Conservation (phyloP, 352 stramenopile genomes). For the Phytophthora megakarya region DNA sequence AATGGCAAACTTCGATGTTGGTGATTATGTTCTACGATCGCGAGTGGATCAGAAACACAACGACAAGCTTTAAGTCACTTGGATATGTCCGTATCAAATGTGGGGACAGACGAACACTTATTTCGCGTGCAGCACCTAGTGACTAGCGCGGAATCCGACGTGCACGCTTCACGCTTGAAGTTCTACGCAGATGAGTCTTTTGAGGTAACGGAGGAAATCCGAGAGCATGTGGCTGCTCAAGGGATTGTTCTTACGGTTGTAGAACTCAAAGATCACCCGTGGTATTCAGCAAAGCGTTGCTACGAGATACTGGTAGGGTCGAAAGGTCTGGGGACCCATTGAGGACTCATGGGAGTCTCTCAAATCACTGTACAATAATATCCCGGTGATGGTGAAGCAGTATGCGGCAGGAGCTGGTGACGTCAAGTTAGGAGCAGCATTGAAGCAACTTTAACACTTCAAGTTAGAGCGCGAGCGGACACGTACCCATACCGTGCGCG, state of each 20-base stretch:
- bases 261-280: constrained; percentile 18
- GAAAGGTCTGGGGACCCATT: constrained; percentile 17
- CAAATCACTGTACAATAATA: constrained; percentile 3
- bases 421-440: not conserved
- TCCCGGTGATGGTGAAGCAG: constrained; percentile 20
- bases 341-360: constrained; percentile 23
- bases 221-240: constrained; percentile 31
- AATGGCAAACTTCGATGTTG: constrained; percentile 27
- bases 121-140: constrained; percentile 27
- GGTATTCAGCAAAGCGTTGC: not conserved
- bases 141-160: constrained; percentile 28
- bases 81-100: constrained; percentile 35
- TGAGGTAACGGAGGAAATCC: constrained; percentile 36
- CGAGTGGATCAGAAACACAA: constrained; percentile 31
- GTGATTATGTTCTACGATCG: constrained; percentile 38
- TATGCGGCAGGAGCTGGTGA: not conserved
- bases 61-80: constrained; percentile 38
- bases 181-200: constrained; percentile 35
- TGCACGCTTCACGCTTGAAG: constrained; percentile 38
- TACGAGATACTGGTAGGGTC: constrained; percentile 14
- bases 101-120: constrained; percentile 25
- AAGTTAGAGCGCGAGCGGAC: constrained; percentile 1
- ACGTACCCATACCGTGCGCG: too few species aligned
- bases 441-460: constrained; percentile 13
- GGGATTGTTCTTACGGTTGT: constrained; percentile 26